These are phyloP conservation scores for Eremothecium gossypii DNA, from an alignment of 1,139 yeast genomes.

Conservation along the genomic window DNA sequence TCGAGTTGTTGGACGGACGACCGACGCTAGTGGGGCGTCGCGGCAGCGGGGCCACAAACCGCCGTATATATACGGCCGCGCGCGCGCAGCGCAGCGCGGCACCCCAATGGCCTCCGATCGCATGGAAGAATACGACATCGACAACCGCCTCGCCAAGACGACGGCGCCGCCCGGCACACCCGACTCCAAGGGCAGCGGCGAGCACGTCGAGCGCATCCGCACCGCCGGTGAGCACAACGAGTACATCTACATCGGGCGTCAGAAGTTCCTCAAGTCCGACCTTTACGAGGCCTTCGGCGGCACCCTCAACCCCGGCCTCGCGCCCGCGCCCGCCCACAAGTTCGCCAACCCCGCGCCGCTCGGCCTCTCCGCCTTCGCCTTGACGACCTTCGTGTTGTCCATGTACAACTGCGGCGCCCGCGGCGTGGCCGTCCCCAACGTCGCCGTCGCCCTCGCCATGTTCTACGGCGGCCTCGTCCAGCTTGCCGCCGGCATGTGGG, in stretches of 20 bases:
- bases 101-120: too few species aligned
- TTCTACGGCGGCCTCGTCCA: constrained; percentile 86
- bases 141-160: not conserved
- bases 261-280: constrained; percentile 52
- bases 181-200: not conserved
- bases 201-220: constrained; percentile 19
- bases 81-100: too few species aligned
- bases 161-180: not conserved
- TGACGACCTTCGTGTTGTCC: constrained; percentile 58
- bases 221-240: constrained; percentile 40
- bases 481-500: constrained; percentile 54
- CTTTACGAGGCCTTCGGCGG: constrained; percentile 52
- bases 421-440: constrained; percentile 41
- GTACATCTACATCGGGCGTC: constrained; percentile 63
- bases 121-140: not conserved
- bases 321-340: constrained; percentile 36
- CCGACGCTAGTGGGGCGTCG: too few species aligned
- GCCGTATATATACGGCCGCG: too few species aligned
- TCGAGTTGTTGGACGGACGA: too few species aligned
- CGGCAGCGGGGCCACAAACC: too few species aligned
- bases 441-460: constrained; percentile 65
- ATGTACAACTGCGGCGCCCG: constrained; percentile 43
- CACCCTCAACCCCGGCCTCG: constrained; percentile 48
- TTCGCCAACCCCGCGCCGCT: constrained; percentile 63
- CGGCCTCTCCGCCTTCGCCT: constrained; percentile 58